phyloP scores from a whole-genome alignment of 1,284 basidiomycete species.

The Trichosporon asahii region DNA sequence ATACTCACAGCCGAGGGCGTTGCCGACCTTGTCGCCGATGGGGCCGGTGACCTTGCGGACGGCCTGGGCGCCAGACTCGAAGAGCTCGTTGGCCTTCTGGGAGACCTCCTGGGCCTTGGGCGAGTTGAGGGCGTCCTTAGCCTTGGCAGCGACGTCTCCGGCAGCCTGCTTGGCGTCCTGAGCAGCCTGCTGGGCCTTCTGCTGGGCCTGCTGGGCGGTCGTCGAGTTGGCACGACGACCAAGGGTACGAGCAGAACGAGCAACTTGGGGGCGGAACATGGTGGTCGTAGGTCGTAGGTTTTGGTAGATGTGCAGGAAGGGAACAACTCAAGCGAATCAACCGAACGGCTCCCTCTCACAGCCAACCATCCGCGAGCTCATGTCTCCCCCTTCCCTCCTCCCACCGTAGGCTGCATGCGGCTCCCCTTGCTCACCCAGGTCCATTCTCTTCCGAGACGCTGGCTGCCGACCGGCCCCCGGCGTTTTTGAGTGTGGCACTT shows the following conservation, averaged over 20 bases:
- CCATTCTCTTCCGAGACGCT: constrained; percentile 4
- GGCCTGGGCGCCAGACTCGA: constrained; percentile 34
- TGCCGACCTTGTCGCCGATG: constrained; percentile 46
- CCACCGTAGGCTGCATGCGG: background rate
- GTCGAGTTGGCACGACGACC: constrained; percentile 27
- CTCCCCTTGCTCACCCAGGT: background rate
- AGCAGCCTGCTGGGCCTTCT: constrained; percentile 30
- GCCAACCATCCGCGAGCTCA: constrained; percentile 1
- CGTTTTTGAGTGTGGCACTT: constrained; percentile 1
- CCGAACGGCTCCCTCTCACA: background rate
- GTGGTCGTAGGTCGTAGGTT: constrained; percentile 10
- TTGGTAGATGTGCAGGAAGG: constrained; percentile 5
- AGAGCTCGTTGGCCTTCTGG: constrained; percentile 28
- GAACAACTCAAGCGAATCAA: constrained; percentile 1
- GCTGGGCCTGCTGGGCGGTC: constrained; percentile 41
- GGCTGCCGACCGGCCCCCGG: background rate
- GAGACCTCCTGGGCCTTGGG: constrained; percentile 10
- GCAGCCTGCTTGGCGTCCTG: constrained; percentile 14
- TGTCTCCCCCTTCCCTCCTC: background rate
- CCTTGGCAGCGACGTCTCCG: constrained; percentile 13
- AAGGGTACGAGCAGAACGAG: constrained; percentile 17
- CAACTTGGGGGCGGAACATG: constrained; percentile 26
- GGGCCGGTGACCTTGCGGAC: constrained; percentile 49
- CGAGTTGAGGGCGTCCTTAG: constrained; percentile 13
- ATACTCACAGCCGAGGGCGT: constrained; percentile 48